phyloP scores from a whole-genome alignment of 441 rosid species.

The Melastoma candidum region DNA sequence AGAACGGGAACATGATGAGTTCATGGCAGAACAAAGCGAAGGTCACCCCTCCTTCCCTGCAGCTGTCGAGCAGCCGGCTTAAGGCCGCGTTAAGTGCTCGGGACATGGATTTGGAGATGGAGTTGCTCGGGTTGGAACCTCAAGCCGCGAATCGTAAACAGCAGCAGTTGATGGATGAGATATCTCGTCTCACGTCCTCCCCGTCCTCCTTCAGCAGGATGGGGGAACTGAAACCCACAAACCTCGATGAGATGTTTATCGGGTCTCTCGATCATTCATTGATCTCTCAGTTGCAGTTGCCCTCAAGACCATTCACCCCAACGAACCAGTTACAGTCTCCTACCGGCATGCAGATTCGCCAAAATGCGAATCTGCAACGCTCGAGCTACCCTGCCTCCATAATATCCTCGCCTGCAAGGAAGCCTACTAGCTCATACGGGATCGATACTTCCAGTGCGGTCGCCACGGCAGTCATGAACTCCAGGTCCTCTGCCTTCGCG shows the following conservation, averaged over 20 bases:
- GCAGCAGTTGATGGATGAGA: slow-evolving; percentile 42
- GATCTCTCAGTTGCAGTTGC: slow-evolving; percentile 35
- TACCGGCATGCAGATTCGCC: slow-evolving; percentile 44
- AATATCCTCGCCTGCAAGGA: slow-evolving; percentile 41
- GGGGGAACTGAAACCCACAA: slow-evolving; percentile 45
- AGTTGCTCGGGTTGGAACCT: slow-evolving; percentile 28
- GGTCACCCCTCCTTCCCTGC: slow-evolving; percentile 65
- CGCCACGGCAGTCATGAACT: slow-evolving; percentile 79
- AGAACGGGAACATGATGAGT: slow-evolving; percentile 23
- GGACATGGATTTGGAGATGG: slow-evolving; percentile 66
- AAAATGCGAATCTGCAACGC: slow-evolving; percentile 52
- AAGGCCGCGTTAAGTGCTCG: slow-evolving; percentile 63
- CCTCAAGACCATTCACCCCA: slow-evolving; percentile 28
- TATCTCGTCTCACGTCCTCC: slow-evolving; percentile 43
- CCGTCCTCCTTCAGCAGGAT: slow-evolving; percentile 33
- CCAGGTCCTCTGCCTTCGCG: slow-evolving; percentile 70
- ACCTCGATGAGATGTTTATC: slow-evolving; percentile 46
- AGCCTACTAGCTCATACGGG: slow-evolving; percentile 34
- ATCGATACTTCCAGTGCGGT: slow-evolving; percentile 73
- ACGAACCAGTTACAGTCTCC: slow-evolving; percentile 50
- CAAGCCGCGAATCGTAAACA: slow-evolving; percentile 21
- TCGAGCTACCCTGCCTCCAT: slow-evolving; percentile 43
- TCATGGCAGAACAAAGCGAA: slow-evolving; percentile 70
- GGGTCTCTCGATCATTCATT: slow-evolving; percentile 57
- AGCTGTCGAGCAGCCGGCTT: slow-evolving; percentile 72